Evolutionary conservation across 1,139 yeast species (phyloP), one percentile per base, ranked within the genome.

Genomic region (Geotrichum fermentans): DNA sequence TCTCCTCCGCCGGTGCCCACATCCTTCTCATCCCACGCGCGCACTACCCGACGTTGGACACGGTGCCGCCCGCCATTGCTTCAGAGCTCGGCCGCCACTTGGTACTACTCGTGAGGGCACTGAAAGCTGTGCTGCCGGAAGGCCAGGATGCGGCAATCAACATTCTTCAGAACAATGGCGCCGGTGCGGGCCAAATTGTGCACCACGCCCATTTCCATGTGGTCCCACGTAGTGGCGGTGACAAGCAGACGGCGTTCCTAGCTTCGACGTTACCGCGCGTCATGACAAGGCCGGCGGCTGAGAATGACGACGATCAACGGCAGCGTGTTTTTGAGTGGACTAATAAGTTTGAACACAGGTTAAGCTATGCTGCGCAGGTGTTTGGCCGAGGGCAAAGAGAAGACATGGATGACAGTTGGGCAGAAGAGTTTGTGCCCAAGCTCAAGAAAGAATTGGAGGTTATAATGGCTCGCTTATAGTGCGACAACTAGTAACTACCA

Each of bases 201-300:
- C 89, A 82, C 61, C 96, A 88, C 64, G 96, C 87, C 48, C 96
- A 88, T 65, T 87, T 87, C 78, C 96, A 88, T 63, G 44, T 66
- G 7, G 61, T 66, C 3, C 47, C 63, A n/a, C 55, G 69, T 34
- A 51, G 54, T 1, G 16, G 17, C 22, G 14, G 24, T 3, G 49
- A 45, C 32, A 11, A 14, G 17, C 41, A 35, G 18, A 45, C 49
- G 3, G 20, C 16, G 16, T 35, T 40, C 18, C 29, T 45, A 11
- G 29, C 36, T 6, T 20, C 33, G 14, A 16, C 35, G 22, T 11
- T 37, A 7, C 22, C 38, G 5, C 13, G 14, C 11, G 8, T 18
- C 8, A 11, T 8, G 20, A 14, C 14, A 7, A 10, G 13, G 18
- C 22, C 40, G 14, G 30, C 8, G 5, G 20, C 10, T 16, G 39